These are phyloP conservation scores for Cladosporium sphaerospermum DNA, from an alignment of 2,329 filamentous ascomycete genomes.

Conservation along the genomic window DNA sequence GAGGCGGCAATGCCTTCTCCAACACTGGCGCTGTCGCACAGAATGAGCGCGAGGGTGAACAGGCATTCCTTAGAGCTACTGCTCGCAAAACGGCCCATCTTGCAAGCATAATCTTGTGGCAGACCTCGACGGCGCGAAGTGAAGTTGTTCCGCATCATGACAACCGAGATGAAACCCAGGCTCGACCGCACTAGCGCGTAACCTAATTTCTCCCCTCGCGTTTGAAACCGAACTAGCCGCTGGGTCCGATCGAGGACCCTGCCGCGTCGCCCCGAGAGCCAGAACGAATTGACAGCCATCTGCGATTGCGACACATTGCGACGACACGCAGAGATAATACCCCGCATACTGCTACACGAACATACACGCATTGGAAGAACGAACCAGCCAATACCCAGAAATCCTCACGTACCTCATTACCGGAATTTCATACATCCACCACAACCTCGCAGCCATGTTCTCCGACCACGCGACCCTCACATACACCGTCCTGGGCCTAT, in stretches of 20 bases:
- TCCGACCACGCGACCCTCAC: conserved; percentile 12
- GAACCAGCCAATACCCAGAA: no score
- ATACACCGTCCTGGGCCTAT: conserved; percentile 30
- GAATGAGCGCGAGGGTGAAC: not conserved
- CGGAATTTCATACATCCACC: no score
- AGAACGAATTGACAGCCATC: no score
- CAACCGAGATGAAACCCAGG: not conserved
- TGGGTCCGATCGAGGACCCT: no score
- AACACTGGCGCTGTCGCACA: not conserved
- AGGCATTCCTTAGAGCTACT: not conserved
- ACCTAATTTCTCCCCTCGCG: no score
- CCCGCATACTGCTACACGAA: no score
- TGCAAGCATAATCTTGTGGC: conserved; percentile 4
- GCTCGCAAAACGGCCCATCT: not conserved
- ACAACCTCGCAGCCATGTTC: conserved; percentile 8
- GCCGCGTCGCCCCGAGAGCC: no score
- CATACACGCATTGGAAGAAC: no score
- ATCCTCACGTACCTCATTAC: no score
- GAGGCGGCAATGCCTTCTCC: conserved; percentile 64
- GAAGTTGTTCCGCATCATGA: not conserved
- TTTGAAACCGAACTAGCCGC: no score
- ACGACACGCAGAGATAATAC: no score
- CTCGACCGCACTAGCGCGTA: not conserved
- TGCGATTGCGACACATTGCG: no score
- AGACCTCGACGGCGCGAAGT: not conserved